phyloP scores from a whole-genome alignment of 2,329 filamentous ascomycete genomes.

The Verticillium albo-atrum region DNA sequence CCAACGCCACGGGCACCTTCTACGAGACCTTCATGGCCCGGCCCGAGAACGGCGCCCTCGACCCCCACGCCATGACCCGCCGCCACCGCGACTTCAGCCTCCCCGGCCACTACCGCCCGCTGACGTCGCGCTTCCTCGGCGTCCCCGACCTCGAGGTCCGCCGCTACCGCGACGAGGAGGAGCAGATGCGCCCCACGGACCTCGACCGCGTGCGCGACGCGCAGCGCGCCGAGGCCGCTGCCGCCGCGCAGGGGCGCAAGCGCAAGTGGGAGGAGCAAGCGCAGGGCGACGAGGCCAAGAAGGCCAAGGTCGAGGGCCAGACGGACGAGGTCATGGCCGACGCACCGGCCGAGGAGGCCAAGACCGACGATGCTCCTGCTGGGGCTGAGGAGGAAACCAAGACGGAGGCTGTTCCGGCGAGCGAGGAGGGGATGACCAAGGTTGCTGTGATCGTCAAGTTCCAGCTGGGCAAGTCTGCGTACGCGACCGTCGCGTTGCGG shows the following conservation, averaged over 20 bases:
- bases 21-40: slow-evolving; percentile 84
- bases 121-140: slow-evolving; percentile 65
- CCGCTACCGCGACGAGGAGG: slow-evolving; percentile 63
- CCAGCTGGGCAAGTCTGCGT: slow-evolving; percentile 73
- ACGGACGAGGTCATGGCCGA: slow-evolving; percentile 10
- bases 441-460: slow-evolving; percentile 69
- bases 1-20: slow-evolving; percentile 76
- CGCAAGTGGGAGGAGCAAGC: slow-evolving; percentile 17
- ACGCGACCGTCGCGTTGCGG: slow-evolving; percentile 77
- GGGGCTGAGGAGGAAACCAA: slow-evolving; percentile 1
- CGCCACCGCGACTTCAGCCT: slow-evolving; percentile 84
- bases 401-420: slow-evolving; percentile 8
- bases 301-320: slow-evolving; percentile 15
- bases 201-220: slow-evolving; percentile 59
- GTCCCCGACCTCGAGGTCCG: slow-evolving; percentile 60
- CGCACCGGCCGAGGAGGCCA: background rate
- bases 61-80: slow-evolving; percentile 83
- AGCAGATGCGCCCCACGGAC: slow-evolving; percentile 89
- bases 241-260: slow-evolving; percentile 8
- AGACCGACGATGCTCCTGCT: slow-evolving; percentile 1
- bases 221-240: slow-evolving; percentile 20
- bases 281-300: slow-evolving; percentile 14
- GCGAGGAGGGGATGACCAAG: slow-evolving; percentile 35
- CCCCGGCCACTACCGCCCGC: slow-evolving; percentile 81
- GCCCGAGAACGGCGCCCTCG: slow-evolving; percentile 69